Base-by-base conservation (phyloP, 2,329 filamentous ascomycete genomes). In the Botrytis elliptica region DNA sequence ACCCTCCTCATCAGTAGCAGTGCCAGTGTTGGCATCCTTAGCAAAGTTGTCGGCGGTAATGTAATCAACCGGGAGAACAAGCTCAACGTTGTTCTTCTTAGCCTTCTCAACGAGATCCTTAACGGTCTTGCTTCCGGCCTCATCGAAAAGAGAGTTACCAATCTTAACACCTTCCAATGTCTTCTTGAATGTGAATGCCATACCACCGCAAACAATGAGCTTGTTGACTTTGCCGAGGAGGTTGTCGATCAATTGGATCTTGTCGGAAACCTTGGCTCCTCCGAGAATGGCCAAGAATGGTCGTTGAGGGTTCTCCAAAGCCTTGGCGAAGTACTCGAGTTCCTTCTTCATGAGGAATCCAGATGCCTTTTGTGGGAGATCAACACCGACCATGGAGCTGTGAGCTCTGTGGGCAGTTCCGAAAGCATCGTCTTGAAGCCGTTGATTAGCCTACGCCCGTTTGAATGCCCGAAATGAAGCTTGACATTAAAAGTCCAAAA, bases 111-210 rank as follows among this genome's bases (percentile, higher is more conserved):
- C 88, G 77, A 99, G 89, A 80, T 93, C 87, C 76, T 88, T 90
- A 74, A 98, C 95, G 60, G 93, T 98, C 90, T 98, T 94, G 87
- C 92, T 89, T 79, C 96, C 96, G 70, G 92, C 92, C 87, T 98
- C 93, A 81, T 99, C 96, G 83, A 97, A 99, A 80, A 99, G 89
- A 70, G 87, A 96, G 86, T 91, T 91, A 75, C 96, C 96, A 78
- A 99, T 99, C 84, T 91, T 89, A 81, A 98, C 91, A 82, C 89
- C 88, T 85, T 98, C 90, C 73, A 98, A 89, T n/a, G 94, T 95
- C 90, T 99, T 99, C 90, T 98, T 98, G 90, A 99, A 99, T 80
- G 96, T 99, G 87, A 98, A 99, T 76, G 96, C 95, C 96, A 99
- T 99, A 81, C 90, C 96, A 82, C 96, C 96, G 84, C 95, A 97